Evolutionary conservation across 2,329 filamentous ascomycete genomes (phyloP), one percentile per base, ranked within the genome.

Genomic region (Pestalotiopsis sp.): DNA sequence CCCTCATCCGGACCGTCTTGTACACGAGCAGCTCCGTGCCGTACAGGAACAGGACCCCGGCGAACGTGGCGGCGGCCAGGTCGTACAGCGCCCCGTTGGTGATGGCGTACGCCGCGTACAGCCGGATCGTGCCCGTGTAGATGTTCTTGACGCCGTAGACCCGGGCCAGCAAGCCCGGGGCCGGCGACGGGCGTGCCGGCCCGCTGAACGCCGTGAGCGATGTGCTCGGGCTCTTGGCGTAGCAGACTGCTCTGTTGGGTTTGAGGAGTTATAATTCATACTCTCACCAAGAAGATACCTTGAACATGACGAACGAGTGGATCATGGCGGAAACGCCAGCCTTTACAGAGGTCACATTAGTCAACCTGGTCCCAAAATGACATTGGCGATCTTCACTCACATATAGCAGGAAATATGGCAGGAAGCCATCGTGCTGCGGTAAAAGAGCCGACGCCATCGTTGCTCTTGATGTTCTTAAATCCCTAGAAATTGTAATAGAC

Each of bases 131-230:
- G 17, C 71, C 75, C 7, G 78, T 77, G 71, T 80, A 81, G 57
- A 79, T 49, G 66, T 80, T 81, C 74, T 80, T 79, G 45, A 77
- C 67, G 14, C 75, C 79, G 69, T 81, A 81, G 4, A 78, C 70
- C 66, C 75, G 79, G 5, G 80, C 77, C 20, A 77, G 70, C n/a
- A 81, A 72, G 3, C 72, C 56, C 6, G 73, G 14, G 14, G 17
- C 70, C 13, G 73, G 72, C 7, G 72, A 71, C 25, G 77, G 77
- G 3, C 74, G 72, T 4, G 67, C 58, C 7, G 77, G 73, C 17
- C 79, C 79, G 25, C 72, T 75, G 72, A 80, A 80, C n/a, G 64
- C 61, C 7, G 56, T 67, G 23, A 77, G 67, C 2, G 76, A 45
- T 7, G 67, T 58, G 2, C 66, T 52, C 2, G 76, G 70, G 3